Evolutionary conservation across 75 land plant species (phyloP).

Genomic region (Gnetum montanum): DNA sequence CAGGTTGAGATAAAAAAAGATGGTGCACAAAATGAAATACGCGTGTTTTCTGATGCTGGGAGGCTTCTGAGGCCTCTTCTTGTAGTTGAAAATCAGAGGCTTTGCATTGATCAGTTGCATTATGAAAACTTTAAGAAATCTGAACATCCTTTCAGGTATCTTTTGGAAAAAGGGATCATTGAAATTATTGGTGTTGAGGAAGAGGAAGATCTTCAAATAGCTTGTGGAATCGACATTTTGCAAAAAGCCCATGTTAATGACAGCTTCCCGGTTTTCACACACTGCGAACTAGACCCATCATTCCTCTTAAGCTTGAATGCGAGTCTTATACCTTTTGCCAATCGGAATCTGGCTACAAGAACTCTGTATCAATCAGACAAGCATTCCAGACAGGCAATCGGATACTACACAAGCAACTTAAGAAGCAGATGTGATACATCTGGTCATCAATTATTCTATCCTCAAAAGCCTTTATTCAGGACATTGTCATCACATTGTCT

Average conservation of each 20-base stretch:
- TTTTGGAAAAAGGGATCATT: conserved; percentile 48
- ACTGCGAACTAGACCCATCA: conserved; percentile 75
- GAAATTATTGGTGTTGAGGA: conserved; percentile 86
- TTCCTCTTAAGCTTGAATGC: conserved; percentile 76
- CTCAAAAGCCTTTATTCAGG: conserved; percentile 75
- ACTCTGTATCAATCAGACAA: conserved; percentile 72
- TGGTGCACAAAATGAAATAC: conserved; percentile 38
- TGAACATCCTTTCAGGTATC: conserved; percentile 20
- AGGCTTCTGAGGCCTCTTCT: conserved; percentile 79
- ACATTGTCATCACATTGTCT: conserved; percentile 53
- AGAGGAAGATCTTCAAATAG: conserved; percentile 65
- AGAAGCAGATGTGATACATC: conserved; percentile 57
- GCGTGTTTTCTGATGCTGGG: conserved; percentile 79
- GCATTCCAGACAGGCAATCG: conserved; percentile 90
- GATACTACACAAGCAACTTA: conserved; percentile 65
- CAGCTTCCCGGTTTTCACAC: conserved; percentile 35
- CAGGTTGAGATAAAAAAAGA: conserved; percentile 81
- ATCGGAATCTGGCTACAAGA: conserved; percentile 77
- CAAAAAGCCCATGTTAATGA: conserved; percentile 9
- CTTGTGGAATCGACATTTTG: conserved; percentile 39
- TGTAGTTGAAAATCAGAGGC: conserved; percentile 41
- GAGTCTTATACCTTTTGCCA: conserved; percentile 78
- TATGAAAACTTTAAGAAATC: conserved; percentile 21
- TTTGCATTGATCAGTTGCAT: conserved; percentile 11
- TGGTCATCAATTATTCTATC: conserved; percentile 70